Base-by-base conservation (phyloP, 768 basidiomycete genomes). In the Pisolithus albus region DNA sequence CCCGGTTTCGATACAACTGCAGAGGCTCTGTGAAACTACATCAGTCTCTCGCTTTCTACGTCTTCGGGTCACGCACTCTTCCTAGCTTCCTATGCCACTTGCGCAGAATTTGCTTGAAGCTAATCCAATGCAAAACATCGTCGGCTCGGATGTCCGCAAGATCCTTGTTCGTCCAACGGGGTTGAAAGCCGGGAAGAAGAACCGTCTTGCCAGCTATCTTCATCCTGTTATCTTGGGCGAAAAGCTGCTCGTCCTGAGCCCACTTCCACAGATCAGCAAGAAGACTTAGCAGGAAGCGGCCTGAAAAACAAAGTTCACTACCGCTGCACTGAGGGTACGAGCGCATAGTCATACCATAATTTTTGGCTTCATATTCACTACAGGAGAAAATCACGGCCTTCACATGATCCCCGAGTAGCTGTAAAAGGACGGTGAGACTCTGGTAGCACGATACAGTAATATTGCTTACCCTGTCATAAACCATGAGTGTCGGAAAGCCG, bases 281-380 rank as follows among this genome's bases (percentile, higher is more conserved):
- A 40, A 95, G 76, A 5, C 87, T 87, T 2, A 79, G 72, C 23
- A 98, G 70, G 70, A 97, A 98, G 28, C 93, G 92, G 23, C 91
- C 94, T 92, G 56, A 18, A 4, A 38, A 52, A 21, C 38, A 28
- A 42, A 10, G 39, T 32, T 53, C 7, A 11, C 8, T 23, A 53
- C 18, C 55, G 54, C 30, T 34, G 45, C 13, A 30, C 51, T 36
- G 39, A 39, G 32, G 5, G 36, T 10, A 38, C 30, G 7, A 37
- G 10, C 26, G 24, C 28, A 49, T 65, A 32, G 10, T 30, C 75
- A 30, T 61, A 89, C 94, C 93, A 60, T 92, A 93, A 67, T 97
- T 98, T 47, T 87, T 82, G 11, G 92, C 93, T 69, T 99, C 94
- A 59, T 91, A 91, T 70, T 95, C 95, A 56, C 94, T 96, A 61